These are phyloP conservation scores for Starmerella vitae DNA, from an alignment of 805 yeast genomes.

Conservation along the genomic window DNA sequence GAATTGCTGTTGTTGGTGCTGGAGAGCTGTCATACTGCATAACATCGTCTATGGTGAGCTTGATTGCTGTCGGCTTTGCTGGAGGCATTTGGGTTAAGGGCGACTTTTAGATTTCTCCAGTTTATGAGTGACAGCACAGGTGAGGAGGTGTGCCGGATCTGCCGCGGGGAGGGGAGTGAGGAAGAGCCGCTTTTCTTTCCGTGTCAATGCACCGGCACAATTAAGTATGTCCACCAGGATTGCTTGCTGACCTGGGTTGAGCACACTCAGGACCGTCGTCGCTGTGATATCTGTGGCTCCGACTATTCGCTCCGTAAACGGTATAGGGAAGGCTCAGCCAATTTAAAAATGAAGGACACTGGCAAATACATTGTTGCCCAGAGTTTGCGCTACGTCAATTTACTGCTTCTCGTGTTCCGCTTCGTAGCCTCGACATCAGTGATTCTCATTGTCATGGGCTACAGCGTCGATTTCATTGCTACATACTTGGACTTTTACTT, in stretches of 20 bases:
- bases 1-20: too few relatives aligned
- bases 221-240: conserved; percentile 83
- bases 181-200: conserved; percentile 79
- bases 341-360: too few relatives aligned
- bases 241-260: conserved; percentile 81
- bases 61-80: conserved; percentile 41
- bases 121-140: conserved; percentile 5
- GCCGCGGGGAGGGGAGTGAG: conserved; percentile 77
- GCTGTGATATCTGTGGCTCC: conserved; percentile 81
- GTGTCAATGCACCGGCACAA: conserved; percentile 87
- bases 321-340: conserved; percentile 43
- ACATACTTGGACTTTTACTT: too few relatives aligned
- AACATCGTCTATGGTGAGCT: conserved; percentile 37
- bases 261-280: conserved; percentile 46
- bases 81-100: conserved; percentile 5
- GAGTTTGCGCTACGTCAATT: too few relatives aligned
- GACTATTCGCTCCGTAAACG: conserved; percentile 55
- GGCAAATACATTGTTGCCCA: too few relatives aligned
- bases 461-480: too few relatives aligned
- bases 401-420: too few relatives aligned
- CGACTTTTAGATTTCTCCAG: not conserved
- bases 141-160: conserved; percentile 69
- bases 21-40: conserved; percentile 34
- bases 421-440: too few relatives aligned
- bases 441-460: too few relatives aligned